These are phyloP conservation scores for Iberis pinnata DNA, from an alignment of 345 rosid species.

Conservation along the genomic window DNA sequence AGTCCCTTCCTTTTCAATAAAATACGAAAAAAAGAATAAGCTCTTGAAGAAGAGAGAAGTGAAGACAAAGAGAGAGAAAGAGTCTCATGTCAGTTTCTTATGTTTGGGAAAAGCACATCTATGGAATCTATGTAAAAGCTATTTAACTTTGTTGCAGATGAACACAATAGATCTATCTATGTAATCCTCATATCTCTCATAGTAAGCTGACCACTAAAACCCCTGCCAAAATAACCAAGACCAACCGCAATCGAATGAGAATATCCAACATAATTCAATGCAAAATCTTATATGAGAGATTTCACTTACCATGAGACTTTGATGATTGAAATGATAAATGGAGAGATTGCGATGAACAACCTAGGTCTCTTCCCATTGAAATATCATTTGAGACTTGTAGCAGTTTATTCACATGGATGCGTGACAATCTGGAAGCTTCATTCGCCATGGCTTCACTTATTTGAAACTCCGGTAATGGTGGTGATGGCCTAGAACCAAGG, in stretches of 20 bases:
- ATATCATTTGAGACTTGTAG: slow-evolving; percentile 53
- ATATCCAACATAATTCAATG: no score
- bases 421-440: slow-evolving; percentile 41
- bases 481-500: slow-evolving; percentile 60
- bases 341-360: slow-evolving; percentile 50
- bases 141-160: no score
- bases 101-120: no score
- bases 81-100: no score
- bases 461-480: slow-evolving; percentile 72
- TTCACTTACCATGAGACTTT: slow-evolving; percentile 61
- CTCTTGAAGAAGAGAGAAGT: background rate
- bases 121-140: no score
- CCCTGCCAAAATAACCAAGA: no score
- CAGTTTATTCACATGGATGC: slow-evolving; percentile 44
- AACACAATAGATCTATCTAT: no score
- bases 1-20: slow-evolving; percentile 2
- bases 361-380: slow-evolving; percentile 68
- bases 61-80: no score
- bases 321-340: slow-evolving; percentile 48
- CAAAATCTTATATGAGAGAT: no score
- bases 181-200: no score
- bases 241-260: no score
- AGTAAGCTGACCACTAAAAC: no score
- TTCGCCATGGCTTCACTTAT: slow-evolving; percentile 60
- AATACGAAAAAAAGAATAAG: background rate